These are phyloP conservation scores for Venturia carpophila DNA, from an alignment of 2,329 filamentous ascomycete genomes.

Conservation along the genomic window DNA sequence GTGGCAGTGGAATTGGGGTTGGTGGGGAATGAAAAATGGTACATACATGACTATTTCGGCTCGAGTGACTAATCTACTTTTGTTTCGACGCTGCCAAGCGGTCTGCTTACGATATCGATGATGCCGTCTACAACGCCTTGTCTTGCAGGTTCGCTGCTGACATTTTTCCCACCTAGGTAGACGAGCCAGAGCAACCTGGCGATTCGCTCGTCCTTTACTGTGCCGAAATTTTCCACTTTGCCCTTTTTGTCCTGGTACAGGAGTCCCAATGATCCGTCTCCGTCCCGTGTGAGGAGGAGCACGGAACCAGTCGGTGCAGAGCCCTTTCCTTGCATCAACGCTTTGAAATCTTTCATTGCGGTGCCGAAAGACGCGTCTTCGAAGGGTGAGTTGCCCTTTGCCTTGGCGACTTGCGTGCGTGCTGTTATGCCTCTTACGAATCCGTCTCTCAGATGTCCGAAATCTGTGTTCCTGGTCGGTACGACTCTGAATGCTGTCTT, in stretches of 20 bases:
- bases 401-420: constrained; percentile 53
- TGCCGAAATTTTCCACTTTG: constrained; percentile 50
- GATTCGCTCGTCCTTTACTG: constrained; percentile 69
- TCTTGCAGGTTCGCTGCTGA: constrained; percentile 76
- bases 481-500: constrained; percentile 74
- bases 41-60: not conserved
- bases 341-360: constrained; percentile 70
- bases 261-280: constrained; percentile 56
- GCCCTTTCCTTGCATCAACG: constrained; percentile 66
- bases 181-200: constrained; percentile 79
- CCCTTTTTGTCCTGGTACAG: constrained; percentile 54
- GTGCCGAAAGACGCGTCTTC: constrained; percentile 68
- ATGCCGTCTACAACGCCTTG: constrained; percentile 79
- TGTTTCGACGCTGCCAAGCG: constrained; percentile 76
- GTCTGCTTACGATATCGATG: constrained; percentile 79
- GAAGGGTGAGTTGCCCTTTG: constrained; percentile 44
- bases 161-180: constrained; percentile 78
- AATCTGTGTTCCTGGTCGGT: constrained; percentile 90
- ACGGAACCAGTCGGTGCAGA: constrained; percentile 75
- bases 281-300: constrained; percentile 63
- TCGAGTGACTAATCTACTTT: constrained; percentile 52
- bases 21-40: not conserved
- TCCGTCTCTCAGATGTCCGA: constrained; percentile 82
- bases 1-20: no score
- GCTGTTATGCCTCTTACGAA: constrained; percentile 80